Evolutionary conservation across 768 basidiomycete genomes (phyloP).

Genomic region (Auricularia cornea): DNA sequence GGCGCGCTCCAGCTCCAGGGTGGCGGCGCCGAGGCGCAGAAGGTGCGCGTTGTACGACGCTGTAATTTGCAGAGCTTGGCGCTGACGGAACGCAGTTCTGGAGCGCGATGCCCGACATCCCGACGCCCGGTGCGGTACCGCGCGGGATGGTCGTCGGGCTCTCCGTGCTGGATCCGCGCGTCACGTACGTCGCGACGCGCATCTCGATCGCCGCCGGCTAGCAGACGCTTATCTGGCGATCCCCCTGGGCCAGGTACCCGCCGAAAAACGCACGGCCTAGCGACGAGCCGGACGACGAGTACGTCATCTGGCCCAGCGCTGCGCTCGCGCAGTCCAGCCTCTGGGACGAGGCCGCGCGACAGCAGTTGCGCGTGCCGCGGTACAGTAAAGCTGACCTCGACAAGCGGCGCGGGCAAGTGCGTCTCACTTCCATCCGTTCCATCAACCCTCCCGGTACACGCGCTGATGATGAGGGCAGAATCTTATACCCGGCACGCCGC

Average conservation of each 20-base stretch:
- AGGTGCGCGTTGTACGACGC: neutral
- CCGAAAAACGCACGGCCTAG: constrained; percentile 59
- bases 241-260: constrained; percentile 65
- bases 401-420: constrained; percentile 65
- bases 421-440: too few relatives aligned
- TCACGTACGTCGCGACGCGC: constrained; percentile 46
- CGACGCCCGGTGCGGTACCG: constrained; percentile 58
- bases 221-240: neutral
- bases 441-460: constrained; percentile 2
- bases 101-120: constrained; percentile 49
- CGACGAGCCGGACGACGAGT: constrained; percentile 15
- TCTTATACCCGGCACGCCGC: constrained; percentile 65
- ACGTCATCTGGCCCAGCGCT: constrained; percentile 44
- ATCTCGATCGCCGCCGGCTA: too few relatives aligned
- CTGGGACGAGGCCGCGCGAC: constrained; percentile 58
- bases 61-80: too few relatives aligned
- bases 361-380: constrained; percentile 46
- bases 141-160: constrained; percentile 72
- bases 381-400: constrained; percentile 85
- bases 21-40: neutral
- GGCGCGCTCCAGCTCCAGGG: constrained; percentile 21
- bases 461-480: constrained; percentile 36
- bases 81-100: too few relatives aligned
- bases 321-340: constrained; percentile 57
- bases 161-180: constrained; percentile 75